phyloP scores from a whole-genome alignment of 1,284 basidiomycete species.

The Melanopsichium pennsylvanicum region DNA sequence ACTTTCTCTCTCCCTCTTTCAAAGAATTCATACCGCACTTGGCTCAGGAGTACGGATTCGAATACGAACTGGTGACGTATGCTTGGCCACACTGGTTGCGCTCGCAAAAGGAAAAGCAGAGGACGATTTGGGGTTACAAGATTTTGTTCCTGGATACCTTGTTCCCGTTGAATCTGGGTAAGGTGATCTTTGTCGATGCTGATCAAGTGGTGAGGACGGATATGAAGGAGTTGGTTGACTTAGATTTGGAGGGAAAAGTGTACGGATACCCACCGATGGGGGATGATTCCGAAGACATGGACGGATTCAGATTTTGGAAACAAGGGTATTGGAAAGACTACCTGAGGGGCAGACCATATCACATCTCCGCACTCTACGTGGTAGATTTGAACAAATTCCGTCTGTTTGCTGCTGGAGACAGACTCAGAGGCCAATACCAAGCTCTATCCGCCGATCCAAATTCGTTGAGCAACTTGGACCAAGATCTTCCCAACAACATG shows the following conservation, averaged over 20 bases:
- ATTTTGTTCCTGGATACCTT: conserved; percentile 97
- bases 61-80: conserved; percentile 96
- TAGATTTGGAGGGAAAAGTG: conserved; percentile 79
- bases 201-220: conserved; percentile 87
- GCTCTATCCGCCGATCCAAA: conserved; percentile 89
- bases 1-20: conserved; percentile 97
- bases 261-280: conserved; percentile 92
- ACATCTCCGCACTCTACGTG: conserved; percentile 80
- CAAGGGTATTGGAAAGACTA: conserved; percentile 70
- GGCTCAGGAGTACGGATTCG: conserved; percentile 86
- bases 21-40: conserved; percentile 93
- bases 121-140: conserved; percentile 98
- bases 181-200: conserved; percentile 98
- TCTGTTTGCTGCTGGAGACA: conserved; percentile 76
- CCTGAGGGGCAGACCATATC: conserved; percentile 46
- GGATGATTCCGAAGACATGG: conserved; percentile 88
- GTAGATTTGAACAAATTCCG: conserved; percentile 95
- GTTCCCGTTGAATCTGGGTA: conserved; percentile 97
- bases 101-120: conserved; percentile 94
- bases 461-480: conserved; percentile 92
- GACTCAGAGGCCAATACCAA: conserved; percentile 90
- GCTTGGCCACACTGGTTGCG: conserved; percentile 98
- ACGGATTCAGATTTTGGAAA: conserved; percentile 98
- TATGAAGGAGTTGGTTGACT: conserved; percentile 86
- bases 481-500: conserved; percentile 69